Evolutionary conservation across 805 yeast species (phyloP).

Genomic region (Starmerella powellii): DNA sequence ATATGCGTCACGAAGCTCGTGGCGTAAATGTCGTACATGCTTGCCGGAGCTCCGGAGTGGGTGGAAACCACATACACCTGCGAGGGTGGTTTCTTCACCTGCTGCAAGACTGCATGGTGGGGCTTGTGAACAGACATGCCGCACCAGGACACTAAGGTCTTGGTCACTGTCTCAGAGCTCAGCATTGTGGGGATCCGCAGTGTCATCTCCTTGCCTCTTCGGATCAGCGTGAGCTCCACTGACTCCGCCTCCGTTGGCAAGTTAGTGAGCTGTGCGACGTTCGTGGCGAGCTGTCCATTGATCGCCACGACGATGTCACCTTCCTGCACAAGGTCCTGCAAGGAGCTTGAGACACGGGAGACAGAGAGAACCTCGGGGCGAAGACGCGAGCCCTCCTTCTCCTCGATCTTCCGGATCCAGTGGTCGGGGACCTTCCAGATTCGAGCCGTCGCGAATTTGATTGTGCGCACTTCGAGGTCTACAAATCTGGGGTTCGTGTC

Average conservation of each 20-base stretch:
- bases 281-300: constrained; percentile 50
- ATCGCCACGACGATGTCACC: constrained; percentile 73
- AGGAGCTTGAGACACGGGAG: constrained; percentile 45
- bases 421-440: constrained; percentile 76
- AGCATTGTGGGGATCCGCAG: constrained; percentile 53
- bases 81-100: constrained; percentile 63
- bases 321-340: constrained; percentile 29
- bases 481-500: constrained; percentile 42
- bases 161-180: constrained; percentile 46
- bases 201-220: constrained; percentile 54
- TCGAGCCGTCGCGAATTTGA: constrained; percentile 63
- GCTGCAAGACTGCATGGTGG: constrained; percentile 86
- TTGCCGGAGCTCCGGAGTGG: constrained; percentile 74
- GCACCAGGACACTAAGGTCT: constrained; percentile 64
- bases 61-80: constrained; percentile 71
- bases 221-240: constrained; percentile 51
- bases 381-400: constrained; percentile 45
- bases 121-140: constrained; percentile 78
- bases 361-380: constrained; percentile 57
- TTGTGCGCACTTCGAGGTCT: constrained; percentile 65
- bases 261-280: constrained; percentile 50
- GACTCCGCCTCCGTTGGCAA: constrained; percentile 34
- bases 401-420: constrained; percentile 63
- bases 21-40: constrained; percentile 63
- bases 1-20: constrained; percentile 84